A percentile compares a stretch with the other conserved stretches of the same genome.
These are phyloP conservation scores for Aquilaria sinensis DNA, from an alignment of 345 rosid species.

Conservation along the genomic window DNA sequence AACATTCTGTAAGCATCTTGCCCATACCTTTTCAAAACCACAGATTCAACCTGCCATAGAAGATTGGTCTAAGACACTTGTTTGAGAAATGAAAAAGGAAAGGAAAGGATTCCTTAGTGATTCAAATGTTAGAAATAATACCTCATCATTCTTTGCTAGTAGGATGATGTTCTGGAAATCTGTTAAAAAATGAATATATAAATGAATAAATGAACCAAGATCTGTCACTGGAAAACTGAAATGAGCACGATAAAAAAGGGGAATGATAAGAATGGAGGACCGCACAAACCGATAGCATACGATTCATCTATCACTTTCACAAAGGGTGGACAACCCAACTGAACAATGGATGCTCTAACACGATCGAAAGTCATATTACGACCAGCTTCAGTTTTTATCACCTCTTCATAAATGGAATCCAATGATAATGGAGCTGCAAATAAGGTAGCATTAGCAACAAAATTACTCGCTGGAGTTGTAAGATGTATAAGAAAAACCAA, in stretches of 20 bases:
- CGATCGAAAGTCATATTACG: slow-evolving; percentile 69
- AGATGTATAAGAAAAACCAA: neutral
- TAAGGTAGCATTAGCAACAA: slow-evolving; percentile 13
- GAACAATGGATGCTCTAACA: slow-evolving; percentile 50
- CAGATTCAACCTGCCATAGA: slow-evolving; percentile 51
- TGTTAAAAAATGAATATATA: slow-evolving; percentile 18
- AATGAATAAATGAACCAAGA: slow-evolving; percentile 5
- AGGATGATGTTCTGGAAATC: slow-evolving; percentile 64
- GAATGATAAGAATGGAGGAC: neutral
- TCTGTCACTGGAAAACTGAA: slow-evolving; percentile 4
- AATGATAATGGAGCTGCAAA: slow-evolving; percentile 63
- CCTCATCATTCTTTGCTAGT: slow-evolving; percentile 78
- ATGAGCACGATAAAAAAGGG: slow-evolving; percentile 7
- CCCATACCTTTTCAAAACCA: slow-evolving; percentile 69
- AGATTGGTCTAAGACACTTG: slow-evolving; percentile 8
- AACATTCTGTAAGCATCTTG: slow-evolving; percentile 69
- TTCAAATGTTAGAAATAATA: slow-evolving; percentile 6
- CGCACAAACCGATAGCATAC: slow-evolving; percentile 45
- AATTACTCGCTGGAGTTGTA: slow-evolving; percentile 4
- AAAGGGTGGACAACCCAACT: slow-evolving; percentile 47
- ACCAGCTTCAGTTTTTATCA: slow-evolving; percentile 69
- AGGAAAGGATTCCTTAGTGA: too few species aligned
- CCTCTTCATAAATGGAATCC: slow-evolving; percentile 71
- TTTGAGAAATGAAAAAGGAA: slow-evolving; percentile 8
- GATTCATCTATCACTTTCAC: slow-evolving; percentile 36